Evolutionary conservation across 257 asterid genomes (phyloP).

Genomic region (Salvia splendens): DNA sequence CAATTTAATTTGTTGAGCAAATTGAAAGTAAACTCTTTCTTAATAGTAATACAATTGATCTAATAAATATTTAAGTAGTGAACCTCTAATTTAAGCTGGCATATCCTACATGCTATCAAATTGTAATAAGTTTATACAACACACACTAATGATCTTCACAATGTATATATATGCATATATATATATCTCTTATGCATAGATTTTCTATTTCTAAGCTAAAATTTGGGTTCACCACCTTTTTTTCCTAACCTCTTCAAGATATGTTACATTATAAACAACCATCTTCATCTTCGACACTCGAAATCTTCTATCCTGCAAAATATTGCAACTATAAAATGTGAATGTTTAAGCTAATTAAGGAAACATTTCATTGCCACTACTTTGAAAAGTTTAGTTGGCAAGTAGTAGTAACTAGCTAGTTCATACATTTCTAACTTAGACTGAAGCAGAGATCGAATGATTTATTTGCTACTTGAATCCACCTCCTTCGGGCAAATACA

Average conservation of each 20-base stretch:
- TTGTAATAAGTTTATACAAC: neutral
- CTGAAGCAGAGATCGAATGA: neutral
- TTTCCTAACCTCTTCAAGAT: slow-evolving; percentile 7
- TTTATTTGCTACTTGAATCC: slow-evolving; percentile 14
- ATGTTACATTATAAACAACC: slow-evolving; percentile 6
- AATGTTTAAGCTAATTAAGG: neutral
- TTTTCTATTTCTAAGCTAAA: slow-evolving; percentile 13
- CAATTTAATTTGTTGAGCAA: neutral
- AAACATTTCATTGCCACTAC: neutral
- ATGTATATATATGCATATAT: neutral
- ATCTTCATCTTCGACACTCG: neutral
- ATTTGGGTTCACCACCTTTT: neutral
- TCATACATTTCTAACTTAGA: neutral
- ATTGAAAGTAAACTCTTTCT: neutral
- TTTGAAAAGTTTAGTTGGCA: neutral
- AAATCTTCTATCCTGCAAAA: neutral
- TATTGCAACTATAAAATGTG: neutral
- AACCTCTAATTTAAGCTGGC: slow-evolving; percentile 12
- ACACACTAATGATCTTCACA: slow-evolving; percentile 14
- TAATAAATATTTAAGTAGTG: neutral
- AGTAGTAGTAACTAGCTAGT: neutral
- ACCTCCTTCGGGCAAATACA: neutral
- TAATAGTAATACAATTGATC: neutral
- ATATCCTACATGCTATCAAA: neutral
- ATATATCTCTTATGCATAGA: slow-evolving; percentile 15